Evolutionary conservation across 352 stramenopile genomes (phyloP).

Genomic region (Pythium biforme): DNA sequence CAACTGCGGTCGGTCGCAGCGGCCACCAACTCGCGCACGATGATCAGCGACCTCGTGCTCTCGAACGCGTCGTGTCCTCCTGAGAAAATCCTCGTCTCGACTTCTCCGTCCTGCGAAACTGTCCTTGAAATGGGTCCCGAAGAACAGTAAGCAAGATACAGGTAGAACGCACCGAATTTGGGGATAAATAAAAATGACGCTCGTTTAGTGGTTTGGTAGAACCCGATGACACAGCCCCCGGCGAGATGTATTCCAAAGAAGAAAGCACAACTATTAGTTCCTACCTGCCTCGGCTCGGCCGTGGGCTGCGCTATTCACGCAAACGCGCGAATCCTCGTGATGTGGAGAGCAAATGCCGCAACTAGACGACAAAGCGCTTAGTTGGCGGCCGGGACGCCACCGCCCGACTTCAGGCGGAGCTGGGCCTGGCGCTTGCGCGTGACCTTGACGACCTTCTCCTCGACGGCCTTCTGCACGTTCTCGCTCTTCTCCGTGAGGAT

Average conservation of each 20-base stretch:
- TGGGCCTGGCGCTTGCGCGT: conserved; percentile 88
- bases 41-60: conserved; percentile 47
- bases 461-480: conserved; percentile 91
- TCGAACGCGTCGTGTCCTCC: conserved; percentile 11
- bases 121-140: conserved; percentile 27
- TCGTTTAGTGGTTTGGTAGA: conserved; percentile 36
- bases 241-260: conserved; percentile 70
- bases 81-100: neutral
- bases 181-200: conserved; percentile 8
- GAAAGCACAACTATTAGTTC: conserved; percentile 20
- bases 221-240: conserved; percentile 61
- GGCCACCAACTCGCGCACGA: conserved; percentile 29
- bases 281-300: conserved; percentile 21
- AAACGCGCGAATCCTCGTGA: conserved; percentile 10
- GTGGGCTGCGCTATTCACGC: conserved; percentile 24
- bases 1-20: conserved; percentile 39
- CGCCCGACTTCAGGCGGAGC: conserved; percentile 87
- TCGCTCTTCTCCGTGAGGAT: conserved; percentile 97
- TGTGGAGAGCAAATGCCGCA: neutral
- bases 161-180: neutral
- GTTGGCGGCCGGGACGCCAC: conserved; percentile 73
- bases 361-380: conserved; percentile 41
- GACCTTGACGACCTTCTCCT: conserved; percentile 88
- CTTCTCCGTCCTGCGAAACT: conserved; percentile 11
- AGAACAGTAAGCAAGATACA: conserved; percentile 23